Evolutionary conservation across 2,329 filamentous ascomycete species (phyloP), one percentile per base, ranked within the genome.

Genomic region (Aspergillus intermedius): DNA sequence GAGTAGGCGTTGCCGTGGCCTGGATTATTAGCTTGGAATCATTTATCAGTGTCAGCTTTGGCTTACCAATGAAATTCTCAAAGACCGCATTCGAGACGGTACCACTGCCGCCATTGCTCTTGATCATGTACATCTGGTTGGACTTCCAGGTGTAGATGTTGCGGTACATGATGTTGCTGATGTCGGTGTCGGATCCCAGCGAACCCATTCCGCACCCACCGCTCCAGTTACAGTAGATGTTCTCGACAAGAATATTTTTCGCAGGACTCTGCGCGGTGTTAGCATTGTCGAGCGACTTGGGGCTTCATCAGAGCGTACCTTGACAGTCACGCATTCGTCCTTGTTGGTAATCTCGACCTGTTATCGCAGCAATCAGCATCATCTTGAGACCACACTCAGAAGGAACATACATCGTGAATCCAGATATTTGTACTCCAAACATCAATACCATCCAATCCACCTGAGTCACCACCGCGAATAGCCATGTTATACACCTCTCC

Each of bases 81-180:
- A 82, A 71, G 1, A 72, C 57, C 0, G 60, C 66, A 54, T 81
- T 74, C 39, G 70, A 70, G 4, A 82, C 73, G 2, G 66, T 72
- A 19, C 80, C 80, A 49, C 61, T 71, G 34, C 80, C 80, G 39
- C 80, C 80, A 56, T 81, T 78, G 46, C 74, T 77, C 64, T 83
- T 83, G 69, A 83, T 75, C 77, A 81, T 79, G 64, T 76, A 75
- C 79, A 82, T 82, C 58, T 83, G 77, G 69, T 83, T 83, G 8
- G 75, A 77, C n/a, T 72, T 68, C 65, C 72, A 74, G 25, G 79
- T 81, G 67, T 82, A 82, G 52, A 82, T 60, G 58, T 82, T 80
- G 55, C 69, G 67, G 67, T 82, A 82, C 23, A 67, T 61, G 50
- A 82, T 71, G 50, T 78, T 66, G 35, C 73, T 74, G 59, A 82